Evolutionary conservation across 2,329 filamentous ascomycete species (phyloP), one percentile per base, ranked within the genome.

Genomic region (Xylaria sp.): DNA sequence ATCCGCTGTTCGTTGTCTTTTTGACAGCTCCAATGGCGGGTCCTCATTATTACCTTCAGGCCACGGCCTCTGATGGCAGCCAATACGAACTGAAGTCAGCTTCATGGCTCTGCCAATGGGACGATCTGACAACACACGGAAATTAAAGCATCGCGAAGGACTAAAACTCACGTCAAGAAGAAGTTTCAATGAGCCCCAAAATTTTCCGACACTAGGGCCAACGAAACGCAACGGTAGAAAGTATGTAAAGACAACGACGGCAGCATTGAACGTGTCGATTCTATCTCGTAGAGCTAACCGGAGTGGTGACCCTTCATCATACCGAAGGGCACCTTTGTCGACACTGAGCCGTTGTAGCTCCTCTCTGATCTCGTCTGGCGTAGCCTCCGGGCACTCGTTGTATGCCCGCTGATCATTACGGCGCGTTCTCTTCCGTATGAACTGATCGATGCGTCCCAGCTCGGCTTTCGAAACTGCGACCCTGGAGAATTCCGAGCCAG

Each of bases 21-120:
- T 58, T 21, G 19, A 33, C 45, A 19, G 43, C 7, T 51, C 19
- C 31, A 58, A 28, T 17, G 23, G 21, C n/a, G n/a, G 11, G 9
- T 12, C 21, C 52, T 52, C 46, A 28, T 37, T 38, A 9, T 33
- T 37, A 5, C 38, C 33, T 58, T 57, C 31, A 5, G 56, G 56
- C 45, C 45, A 58, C 14, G 56, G 56, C 17, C 21, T 58, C 63
- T 73, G 4, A 79, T 70, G n/a, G 72, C 74, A 33, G 71, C 66
- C n/a, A 51, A 51, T 9, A 56, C n/a, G 69, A 80, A 77, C 6
- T 78, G 77, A 14, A 69, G 69, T 23, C 65, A 68, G n/a, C 80
- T 60, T 4, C 79, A 68, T 1, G 58, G 47, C n/a, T 68, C 73
- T 3, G 73, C 71, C 25, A 51, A 19, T 38, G 35, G 42, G 21